Base-by-base conservation (phyloP, 306 rosid species). In the Arachis hypogaea region DNA sequence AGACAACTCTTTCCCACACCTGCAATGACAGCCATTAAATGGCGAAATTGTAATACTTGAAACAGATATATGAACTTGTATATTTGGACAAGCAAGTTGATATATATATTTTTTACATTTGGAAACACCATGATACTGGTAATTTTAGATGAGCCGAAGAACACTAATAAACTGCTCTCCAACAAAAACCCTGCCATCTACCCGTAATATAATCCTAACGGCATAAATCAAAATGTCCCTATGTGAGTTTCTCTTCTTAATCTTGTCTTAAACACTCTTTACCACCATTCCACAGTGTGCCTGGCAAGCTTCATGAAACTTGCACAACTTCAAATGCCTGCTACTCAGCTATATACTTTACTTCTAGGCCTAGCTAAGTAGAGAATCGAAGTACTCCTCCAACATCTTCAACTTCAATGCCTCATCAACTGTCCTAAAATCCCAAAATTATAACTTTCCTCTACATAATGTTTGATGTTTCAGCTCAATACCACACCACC, bases 1-100 rank as follows among this genome's bases (percentile, higher is more conserved):
- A 88, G 82, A 69, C 92, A 91, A 85, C 94, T 88, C 89, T 91
- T 88, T 69, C 97, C 90, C 77, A 91, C 94, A 80, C 94, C 97
- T 91, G 82, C 78, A 84, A 66, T 41, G 44, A 22, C 51, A 59
- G 7, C 33, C 4, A 14, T 29, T 28, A 14, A 47, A 11, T 45
- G 45, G 49, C 8, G 38, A 29, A 60, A 29, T 33, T 22, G 47
- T 59, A 60, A 3, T 22, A 22, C 28, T 22, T 22, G 38, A 45
- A 60, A 60, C 11, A 12, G 10, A 38, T 14, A 60, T 14, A 60
- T 9, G 45, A 28, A 58, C 14, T 3, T 45, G 16, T 1, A 72
- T 59, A 33, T 22, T 22, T 29, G 49, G 76, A 9, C 47, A 9
- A 33, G 14, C 9, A 6, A 11, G 29, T 42, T 54, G 7, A 43